A percentile compares a stretch with the other conserved stretches of the same genome.
phyloP scores from a whole-genome alignment of 139 green algal genomes.

The Eudorina sp. region DNA sequence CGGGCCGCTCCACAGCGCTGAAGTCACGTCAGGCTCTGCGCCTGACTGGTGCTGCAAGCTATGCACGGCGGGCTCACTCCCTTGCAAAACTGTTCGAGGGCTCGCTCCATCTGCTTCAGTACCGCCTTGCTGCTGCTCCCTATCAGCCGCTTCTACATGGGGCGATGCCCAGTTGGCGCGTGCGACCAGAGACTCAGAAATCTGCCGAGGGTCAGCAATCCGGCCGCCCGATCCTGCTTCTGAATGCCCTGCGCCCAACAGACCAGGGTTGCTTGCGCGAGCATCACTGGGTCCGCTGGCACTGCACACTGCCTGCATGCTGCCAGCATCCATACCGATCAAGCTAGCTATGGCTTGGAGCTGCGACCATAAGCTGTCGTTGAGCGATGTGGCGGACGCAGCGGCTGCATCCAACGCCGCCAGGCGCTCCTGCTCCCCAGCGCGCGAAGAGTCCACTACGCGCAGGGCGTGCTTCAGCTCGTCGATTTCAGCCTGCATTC shows the following conservation, averaged over 20 bases:
- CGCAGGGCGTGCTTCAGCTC: not conserved
- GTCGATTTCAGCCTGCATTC: not conserved
- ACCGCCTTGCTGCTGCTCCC: no score
- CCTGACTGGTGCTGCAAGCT: not conserved
- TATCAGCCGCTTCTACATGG: no score
- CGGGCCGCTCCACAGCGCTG: not conserved
- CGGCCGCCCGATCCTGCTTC: no score
- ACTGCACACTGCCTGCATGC: no score
- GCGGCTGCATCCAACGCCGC: not conserved
- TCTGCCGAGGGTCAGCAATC: no score
- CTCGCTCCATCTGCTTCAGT: no score
- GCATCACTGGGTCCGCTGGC: no score
- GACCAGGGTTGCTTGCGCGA: no score
- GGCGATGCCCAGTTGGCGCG: not conserved
- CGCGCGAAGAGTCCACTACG: not conserved
- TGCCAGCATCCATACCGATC: not conserved
- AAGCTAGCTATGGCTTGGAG: not conserved
- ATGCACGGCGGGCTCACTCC: not conserved
- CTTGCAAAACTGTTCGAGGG: no score
- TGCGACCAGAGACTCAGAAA: not conserved
- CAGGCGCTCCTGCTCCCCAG: not conserved
- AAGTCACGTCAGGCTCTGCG: no score
- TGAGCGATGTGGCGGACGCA: not conserved
- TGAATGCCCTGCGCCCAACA: no score
- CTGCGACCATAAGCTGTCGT: constrained; percentile 11